Base-by-base conservation (phyloP, 805 yeast species). In the Sugiyamaella chiloensis region DNA sequence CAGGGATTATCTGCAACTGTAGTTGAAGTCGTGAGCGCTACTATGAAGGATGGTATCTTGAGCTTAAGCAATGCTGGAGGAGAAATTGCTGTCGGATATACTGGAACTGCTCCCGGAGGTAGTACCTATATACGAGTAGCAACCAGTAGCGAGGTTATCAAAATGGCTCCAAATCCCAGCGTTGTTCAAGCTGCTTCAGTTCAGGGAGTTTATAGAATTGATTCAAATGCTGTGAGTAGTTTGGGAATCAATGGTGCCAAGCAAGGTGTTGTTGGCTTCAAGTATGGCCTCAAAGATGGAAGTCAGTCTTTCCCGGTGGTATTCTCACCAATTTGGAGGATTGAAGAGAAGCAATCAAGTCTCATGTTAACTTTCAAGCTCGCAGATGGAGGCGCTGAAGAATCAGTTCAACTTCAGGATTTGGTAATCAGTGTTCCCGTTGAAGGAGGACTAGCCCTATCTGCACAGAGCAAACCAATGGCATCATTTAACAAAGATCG, bases 401-500 rank as follows among this genome's bases (percentile, higher is more conserved):
- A 66, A 14, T 62, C 79, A 11, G 64, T 68, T 24, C 43, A 27
- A 12, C 27, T 56, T n/a, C 70, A 81, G n/a, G 80, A 84, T 56
- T 66, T 85, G 44, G 71, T 76, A 31, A 73, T 85, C 5, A 74
- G 83, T 5, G 87, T 81, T 4, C 75, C 85, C 2, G 70, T 84
- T 45, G 70, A 74, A 14, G 85, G 83, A 30, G 83, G 85, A 8
- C 32, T 42, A 14, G 75, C 79, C 14, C 75, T 84, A 2, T 69
- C 81, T 17, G 97, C 96, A 0, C 81, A 89, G 52, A 85, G 96
- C 2, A 87, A 86, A 63, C 99, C 99, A 4, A 82, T 85, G 47
- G 98, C 97, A 48, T 79, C 95, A 1, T 91, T 89, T 73, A 87
- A 84, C 66, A 84, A 80, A 60, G 97, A 89, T 44, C 82, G 80